Evolutionary conservation across 2,329 filamentous ascomycete genomes (phyloP).

Genomic region (Colletotrichum lentis): DNA sequence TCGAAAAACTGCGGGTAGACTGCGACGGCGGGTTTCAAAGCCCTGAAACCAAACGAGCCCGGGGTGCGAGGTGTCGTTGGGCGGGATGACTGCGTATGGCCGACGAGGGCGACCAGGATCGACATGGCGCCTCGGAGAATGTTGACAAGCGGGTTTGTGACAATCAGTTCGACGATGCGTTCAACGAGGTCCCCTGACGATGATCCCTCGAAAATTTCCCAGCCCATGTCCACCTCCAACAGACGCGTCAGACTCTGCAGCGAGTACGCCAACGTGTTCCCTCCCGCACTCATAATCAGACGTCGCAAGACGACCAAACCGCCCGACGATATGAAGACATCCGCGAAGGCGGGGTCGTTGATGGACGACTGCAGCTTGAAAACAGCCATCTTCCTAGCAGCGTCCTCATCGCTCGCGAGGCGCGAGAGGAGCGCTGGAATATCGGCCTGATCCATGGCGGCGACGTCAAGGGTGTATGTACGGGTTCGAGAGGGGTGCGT

Average conservation of each 20-base stretch:
- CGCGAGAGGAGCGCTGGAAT: slow-evolving; percentile 71
- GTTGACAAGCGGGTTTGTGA: slow-evolving; percentile 95
- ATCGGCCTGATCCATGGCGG: slow-evolving; percentile 70
- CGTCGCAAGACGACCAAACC: slow-evolving; percentile 83
- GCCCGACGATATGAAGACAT: slow-evolving; percentile 91
- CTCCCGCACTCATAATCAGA: slow-evolving; percentile 83
- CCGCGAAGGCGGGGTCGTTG: slow-evolving; percentile 94
- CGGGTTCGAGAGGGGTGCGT: slow-evolving; percentile 17
- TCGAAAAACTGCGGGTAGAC: slow-evolving; percentile 94
- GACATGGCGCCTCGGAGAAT: slow-evolving; percentile 97
- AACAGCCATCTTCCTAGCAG: slow-evolving; percentile 95
- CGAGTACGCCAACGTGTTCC: slow-evolving; percentile 95
- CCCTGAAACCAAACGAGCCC: slow-evolving; percentile 84
- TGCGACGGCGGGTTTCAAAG: slow-evolving; percentile 89
- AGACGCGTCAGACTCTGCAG: slow-evolving; percentile 87
- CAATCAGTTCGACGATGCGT: slow-evolving; percentile 88
- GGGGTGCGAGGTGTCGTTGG: slow-evolving; percentile 53
- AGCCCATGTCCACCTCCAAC: slow-evolving; percentile 96
- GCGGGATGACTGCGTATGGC: slow-evolving; percentile 74
- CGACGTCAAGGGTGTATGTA: slow-evolving; percentile 5
- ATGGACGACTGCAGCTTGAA: slow-evolving; percentile 97
- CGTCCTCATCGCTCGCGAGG: slow-evolving; percentile 79
- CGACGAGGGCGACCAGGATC: slow-evolving; percentile 91
- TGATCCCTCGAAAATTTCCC: slow-evolving; percentile 80
- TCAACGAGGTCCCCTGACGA: slow-evolving; percentile 72